A percentile compares a stretch with the other conserved stretches of the same genome.
Conservation (phyloP, 495 filamentous ascomycete genomes). For the Penicillium riverlandense region DNA sequence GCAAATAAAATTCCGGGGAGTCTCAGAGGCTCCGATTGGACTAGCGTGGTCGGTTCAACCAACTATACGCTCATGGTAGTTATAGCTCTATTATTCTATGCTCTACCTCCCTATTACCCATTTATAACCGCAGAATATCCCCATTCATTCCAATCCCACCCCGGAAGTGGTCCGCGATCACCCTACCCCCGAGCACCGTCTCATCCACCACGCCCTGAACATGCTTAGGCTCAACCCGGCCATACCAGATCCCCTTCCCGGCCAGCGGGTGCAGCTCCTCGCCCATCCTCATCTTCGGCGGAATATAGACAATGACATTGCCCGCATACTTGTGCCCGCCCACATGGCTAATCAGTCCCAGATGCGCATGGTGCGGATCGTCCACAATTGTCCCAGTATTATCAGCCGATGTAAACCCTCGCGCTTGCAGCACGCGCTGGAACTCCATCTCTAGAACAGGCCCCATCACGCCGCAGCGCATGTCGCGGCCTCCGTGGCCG, state of each 20-base stretch:
- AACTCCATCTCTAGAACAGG: conserved; percentile 68
- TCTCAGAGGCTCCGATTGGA: conserved; percentile 15
- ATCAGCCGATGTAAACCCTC: conserved; percentile 19
- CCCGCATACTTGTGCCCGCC: conserved; percentile 92
- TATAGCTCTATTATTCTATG: too few relatives aligned
- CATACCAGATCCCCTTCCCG: conserved; percentile 90
- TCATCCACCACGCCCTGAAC: conserved; percentile 80
- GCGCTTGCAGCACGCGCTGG: conserved; percentile 33
- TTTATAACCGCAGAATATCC: conserved; percentile 26
- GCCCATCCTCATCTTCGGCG: conserved; percentile 40
- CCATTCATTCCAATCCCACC: conserved; percentile 34
- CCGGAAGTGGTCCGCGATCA: conserved; percentile 69
- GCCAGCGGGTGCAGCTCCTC: conserved; percentile 46
- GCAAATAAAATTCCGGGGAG: conserved; percentile 15
- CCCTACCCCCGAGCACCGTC: conserved; percentile 64
- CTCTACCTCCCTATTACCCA: too few relatives aligned
- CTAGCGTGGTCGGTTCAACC: conserved; percentile 12
- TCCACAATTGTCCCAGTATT: conserved; percentile 16
- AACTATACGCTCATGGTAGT: neutral
- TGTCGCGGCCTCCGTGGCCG: conserved; percentile 72
- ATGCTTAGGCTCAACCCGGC: conserved; percentile 75
- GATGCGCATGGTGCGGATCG: conserved; percentile 37
- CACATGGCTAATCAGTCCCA: conserved; percentile 80
- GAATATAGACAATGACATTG: conserved; percentile 88
- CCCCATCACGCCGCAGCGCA: conserved; percentile 72